A percentile compares a stretch with the other conserved stretches of the same genome.
phyloP scores from a whole-genome alignment of 148 eudicot genomes.

The Vaccinium corymbosum region DNA sequence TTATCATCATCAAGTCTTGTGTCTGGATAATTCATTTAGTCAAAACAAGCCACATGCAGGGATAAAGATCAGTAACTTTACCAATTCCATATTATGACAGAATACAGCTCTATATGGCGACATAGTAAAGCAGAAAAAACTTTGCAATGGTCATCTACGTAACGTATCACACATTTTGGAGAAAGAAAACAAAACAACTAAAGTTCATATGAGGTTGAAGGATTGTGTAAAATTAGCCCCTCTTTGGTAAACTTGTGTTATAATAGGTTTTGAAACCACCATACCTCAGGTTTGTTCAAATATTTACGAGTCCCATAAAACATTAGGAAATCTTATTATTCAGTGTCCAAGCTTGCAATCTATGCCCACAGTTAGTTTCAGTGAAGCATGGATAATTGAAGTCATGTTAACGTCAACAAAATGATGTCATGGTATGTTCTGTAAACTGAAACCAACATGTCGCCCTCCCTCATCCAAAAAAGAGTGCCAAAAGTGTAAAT shows the following conservation, averaged over 20 bases:
- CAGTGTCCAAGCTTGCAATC: not conserved
- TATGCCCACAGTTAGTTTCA: not conserved
- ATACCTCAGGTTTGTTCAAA: not conserved
- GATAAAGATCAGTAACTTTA: not conserved
- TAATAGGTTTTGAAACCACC: not conserved
- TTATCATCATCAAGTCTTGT: slow-evolving; percentile 34
- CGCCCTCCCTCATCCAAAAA: not conserved
- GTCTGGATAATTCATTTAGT: slow-evolving; percentile 25
- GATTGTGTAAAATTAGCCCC: not conserved
- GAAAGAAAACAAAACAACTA: not conserved
- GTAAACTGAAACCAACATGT: not conserved
- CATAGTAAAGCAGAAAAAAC: not conserved
- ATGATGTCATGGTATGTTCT: not conserved
- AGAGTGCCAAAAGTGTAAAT: not conserved
- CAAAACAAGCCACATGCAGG: not conserved
- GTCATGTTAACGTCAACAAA: not conserved
- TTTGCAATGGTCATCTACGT: not conserved
- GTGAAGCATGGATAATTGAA: not conserved
- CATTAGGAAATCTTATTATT: not conserved
- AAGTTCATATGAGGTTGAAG: not conserved
- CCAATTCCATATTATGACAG: not conserved
- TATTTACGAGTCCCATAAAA: not conserved
- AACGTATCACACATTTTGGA: not conserved
- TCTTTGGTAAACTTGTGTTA: not conserved
- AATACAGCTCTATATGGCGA: not conserved